phyloP scores from a whole-genome alignment of 331 rosid species.

The Malus hybrid region DNA sequence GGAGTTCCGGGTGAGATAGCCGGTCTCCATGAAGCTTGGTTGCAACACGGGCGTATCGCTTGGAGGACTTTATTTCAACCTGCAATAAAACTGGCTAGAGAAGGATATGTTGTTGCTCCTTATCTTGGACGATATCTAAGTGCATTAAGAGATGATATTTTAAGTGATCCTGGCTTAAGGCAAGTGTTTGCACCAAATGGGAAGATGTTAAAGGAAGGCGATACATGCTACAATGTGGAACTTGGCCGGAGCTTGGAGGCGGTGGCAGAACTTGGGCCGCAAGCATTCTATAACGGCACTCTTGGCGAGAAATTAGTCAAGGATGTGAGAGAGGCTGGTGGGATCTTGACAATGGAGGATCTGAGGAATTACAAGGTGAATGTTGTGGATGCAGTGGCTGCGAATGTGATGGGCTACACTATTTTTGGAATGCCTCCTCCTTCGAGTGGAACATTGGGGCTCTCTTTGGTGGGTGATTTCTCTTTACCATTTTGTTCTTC shows the following conservation, averaged over 20 bases:
- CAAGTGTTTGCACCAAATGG: slow-evolving; percentile 66
- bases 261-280: slow-evolving; percentile 67
- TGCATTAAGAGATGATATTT: slow-evolving; percentile 4
- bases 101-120: slow-evolving; percentile 58
- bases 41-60: slow-evolving; percentile 59
- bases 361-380: slow-evolving; percentile 45
- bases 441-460: slow-evolving; percentile 57
- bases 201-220: slow-evolving; percentile 48
- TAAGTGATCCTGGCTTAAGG: slow-evolving; percentile 64
- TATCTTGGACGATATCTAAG: slow-evolving; percentile 30
- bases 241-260: slow-evolving; percentile 56
- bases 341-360: slow-evolving; percentile 86
- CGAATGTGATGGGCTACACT: slow-evolving; percentile 34
- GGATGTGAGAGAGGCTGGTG: slow-evolving; percentile 75
- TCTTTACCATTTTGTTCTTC: not conserved
- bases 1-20: slow-evolving; percentile 96
- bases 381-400: slow-evolving; percentile 32
- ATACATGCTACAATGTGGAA: slow-evolving; percentile 57
- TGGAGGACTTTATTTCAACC: slow-evolving; percentile 76
- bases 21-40: slow-evolving; percentile 89
- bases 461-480: slow-evolving; percentile 55
- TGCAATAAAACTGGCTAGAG: slow-evolving; percentile 67
- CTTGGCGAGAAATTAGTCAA: slow-evolving; percentile 67
- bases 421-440: slow-evolving; percentile 58
- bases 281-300: slow-evolving; percentile 71